A percentile compares a stretch with the other conserved stretches of the same genome.
Evolutionary conservation across 106 monocot species (phyloP).

Genomic region (Dendrobium nobile): DNA sequence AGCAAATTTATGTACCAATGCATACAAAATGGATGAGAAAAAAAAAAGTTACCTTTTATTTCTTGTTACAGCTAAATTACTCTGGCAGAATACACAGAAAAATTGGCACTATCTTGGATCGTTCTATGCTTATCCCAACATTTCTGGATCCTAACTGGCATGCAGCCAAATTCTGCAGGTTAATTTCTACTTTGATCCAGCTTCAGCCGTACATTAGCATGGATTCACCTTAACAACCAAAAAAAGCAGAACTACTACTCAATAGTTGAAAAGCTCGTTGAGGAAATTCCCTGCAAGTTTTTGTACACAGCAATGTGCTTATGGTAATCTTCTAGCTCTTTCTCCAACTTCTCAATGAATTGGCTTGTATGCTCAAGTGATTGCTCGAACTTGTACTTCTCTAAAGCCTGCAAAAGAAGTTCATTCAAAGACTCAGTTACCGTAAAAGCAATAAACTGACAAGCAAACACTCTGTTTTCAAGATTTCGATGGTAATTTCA

Average conservation of each 20-base stretch:
- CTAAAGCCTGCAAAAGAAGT: slow-evolving; percentile 52
- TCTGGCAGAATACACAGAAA: neutral
- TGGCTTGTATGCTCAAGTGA: slow-evolving; percentile 86
- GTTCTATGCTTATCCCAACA: neutral
- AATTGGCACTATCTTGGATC: neutral
- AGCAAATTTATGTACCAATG: neutral
- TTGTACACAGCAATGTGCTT: slow-evolving; percentile 58
- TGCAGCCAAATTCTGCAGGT: neutral
- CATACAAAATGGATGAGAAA: neutral
- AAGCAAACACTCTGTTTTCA: neutral
- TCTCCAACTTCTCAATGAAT: slow-evolving; percentile 71
- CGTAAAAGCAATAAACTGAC: neutral
- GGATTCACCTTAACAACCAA: slow-evolving; percentile 53
- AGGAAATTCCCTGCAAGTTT: slow-evolving; percentile 11
- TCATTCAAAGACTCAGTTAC: neutral
- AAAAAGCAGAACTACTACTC: neutral
- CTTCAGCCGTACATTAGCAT: neutral
- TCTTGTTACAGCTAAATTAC: neutral
- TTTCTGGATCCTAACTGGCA: neutral
- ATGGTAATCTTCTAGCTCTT: slow-evolving; percentile 74
- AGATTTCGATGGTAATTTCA: neutral
- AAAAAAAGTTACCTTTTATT: neutral
- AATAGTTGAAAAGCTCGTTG: neutral
- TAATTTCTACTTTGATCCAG: neutral
- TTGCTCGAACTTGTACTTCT: slow-evolving; percentile 82